These are phyloP conservation scores for Stagonosporopsis cucurbitacearum DNA, from an alignment of 2,329 filamentous ascomycete genomes.

Conservation along the genomic window DNA sequence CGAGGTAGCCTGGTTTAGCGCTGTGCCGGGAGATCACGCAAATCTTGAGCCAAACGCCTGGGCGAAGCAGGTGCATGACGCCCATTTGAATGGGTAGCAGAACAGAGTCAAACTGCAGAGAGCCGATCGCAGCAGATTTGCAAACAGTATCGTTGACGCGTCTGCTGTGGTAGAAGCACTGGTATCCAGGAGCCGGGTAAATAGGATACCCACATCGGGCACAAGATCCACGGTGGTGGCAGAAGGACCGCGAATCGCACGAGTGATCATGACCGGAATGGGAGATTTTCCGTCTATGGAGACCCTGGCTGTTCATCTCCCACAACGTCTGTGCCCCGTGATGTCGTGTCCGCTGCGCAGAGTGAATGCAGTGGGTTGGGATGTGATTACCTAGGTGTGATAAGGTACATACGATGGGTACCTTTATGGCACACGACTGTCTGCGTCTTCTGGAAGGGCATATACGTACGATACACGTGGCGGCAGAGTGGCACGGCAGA, in stretches of 20 bases:
- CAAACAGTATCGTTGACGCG: not conserved
- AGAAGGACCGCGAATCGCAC: slow-evolving; percentile 37
- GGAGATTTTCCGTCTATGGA: slow-evolving; percentile 42
- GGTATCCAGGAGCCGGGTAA: slow-evolving; percentile 30
- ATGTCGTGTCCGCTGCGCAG: slow-evolving; percentile 10
- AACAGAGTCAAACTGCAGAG: not conserved
- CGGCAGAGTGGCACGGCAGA: slow-evolving; percentile 21
- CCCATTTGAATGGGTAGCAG: not conserved
- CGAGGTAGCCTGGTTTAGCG: slow-evolving; percentile 23
- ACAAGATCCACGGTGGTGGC: slow-evolving; percentile 39
- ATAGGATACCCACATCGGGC: slow-evolving; percentile 30
- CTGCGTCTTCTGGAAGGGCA: slow-evolving; percentile 5
- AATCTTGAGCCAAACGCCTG: slow-evolving; percentile 34
- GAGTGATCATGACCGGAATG: slow-evolving; percentile 26
- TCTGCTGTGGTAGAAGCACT: slow-evolving; percentile 8
- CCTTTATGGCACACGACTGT: not conserved
- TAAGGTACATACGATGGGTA: too few species aligned
- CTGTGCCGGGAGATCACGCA: slow-evolving; percentile 46
- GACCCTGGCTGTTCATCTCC: slow-evolving; percentile 36
- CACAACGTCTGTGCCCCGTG: slow-evolving; percentile 15
- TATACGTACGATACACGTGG: slow-evolving; percentile 37
- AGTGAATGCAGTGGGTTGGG: not conserved
- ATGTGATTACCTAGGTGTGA: not conserved
- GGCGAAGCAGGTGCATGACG: slow-evolving; percentile 8
- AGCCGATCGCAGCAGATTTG: not conserved